phyloP scores from a whole-genome alignment of 73 alveolate genomes.

The Uronychia setigera region DNA sequence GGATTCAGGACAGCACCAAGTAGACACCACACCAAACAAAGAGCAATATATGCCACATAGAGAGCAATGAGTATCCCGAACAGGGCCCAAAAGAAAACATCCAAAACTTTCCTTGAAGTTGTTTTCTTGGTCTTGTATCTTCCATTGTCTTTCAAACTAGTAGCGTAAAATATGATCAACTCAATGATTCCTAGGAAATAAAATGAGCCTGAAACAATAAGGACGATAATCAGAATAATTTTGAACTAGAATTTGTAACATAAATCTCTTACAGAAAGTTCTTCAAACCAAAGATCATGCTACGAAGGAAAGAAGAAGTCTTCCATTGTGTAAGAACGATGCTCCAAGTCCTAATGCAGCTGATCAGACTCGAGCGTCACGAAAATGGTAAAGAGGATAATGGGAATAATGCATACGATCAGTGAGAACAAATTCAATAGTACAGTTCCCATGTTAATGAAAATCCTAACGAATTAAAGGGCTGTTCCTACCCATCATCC shows the following conservation, averaged over 20 bases:
- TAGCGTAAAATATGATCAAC: conserved; percentile 5
- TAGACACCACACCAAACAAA: conserved; percentile 27
- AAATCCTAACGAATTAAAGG: not conserved
- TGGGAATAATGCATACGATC: not conserved
- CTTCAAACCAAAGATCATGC: conserved; percentile 1
- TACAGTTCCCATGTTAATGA: conserved; percentile 1
- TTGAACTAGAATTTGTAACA: too few species aligned
- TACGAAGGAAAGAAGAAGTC: not conserved
- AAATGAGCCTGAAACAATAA: not conserved
- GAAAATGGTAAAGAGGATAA: conserved; percentile 2
- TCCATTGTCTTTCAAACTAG: conserved; percentile 32
- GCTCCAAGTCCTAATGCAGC: conserved; percentile 1
- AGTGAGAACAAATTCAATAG: not conserved
- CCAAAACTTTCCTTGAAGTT: not conserved
- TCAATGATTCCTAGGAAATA: conserved; percentile 13
- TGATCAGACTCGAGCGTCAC: not conserved
- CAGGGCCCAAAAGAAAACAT: not conserved
- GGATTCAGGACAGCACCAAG: conserved; percentile 45
- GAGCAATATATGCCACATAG: not conserved
- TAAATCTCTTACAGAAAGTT: not conserved
- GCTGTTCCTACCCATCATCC: not conserved
- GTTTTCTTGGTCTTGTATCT: conserved; percentile 1
- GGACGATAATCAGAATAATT: not conserved
- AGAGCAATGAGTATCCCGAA: not conserved
- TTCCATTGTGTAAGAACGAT: not conserved